Evolutionary conservation across 2,329 filamentous ascomycete genomes (phyloP), one percentile per base, ranked within the genome.

Genomic region (Dothideomycetes sp.): DNA sequence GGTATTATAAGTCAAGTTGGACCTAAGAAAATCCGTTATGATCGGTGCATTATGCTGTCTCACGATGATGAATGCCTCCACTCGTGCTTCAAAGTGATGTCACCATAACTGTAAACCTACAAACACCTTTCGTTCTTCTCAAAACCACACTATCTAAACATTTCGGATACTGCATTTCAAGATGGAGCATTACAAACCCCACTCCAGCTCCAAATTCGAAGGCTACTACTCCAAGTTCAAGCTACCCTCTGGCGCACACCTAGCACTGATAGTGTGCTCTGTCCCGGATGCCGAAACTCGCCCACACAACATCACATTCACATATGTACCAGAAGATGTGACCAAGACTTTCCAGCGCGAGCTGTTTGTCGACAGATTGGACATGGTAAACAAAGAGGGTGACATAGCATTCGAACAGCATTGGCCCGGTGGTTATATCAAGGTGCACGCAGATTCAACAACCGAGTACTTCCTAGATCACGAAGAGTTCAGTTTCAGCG

Each of bases 161-260:
- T n/a, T n/a, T n/a, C n/a, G n/a, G n/a, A n/a, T n/a, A n/a, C n/a
- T n/a, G n/a, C n/a, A n/a, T n/a, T n/a, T n/a, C n/a, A n/a, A n/a
- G n/a, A 48, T 48, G 46, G 25, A 48, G 10, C 46, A 49, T 18
- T 61, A 54, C 41, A 56, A 55, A 5, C 68, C 68, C 2, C 69
- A 71, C 45, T 48, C 48, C 1, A 47, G 41, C 23, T 51, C 65
- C 19, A 56, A 54, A 22, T 71, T 72, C 48, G 68, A 72, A 53
- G 68, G 68, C 24, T 70, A 62, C 53, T 71, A 71, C 53, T 67
- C 64, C 45, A 69, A 70, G 47, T 70, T 71, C 51, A 55, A 61
- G 38, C 59, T 71, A 5, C 60, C 62, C 12, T 67, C 63, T 3
- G 65, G 67, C 44, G 58, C 60, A 4, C 63, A 68, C 42, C 55